Percentiles rank a stretch among this genome's conserved stretches.
Conservation (phyloP, 176 grass and related monocot species). For the Cocos nucifera region DNA sequence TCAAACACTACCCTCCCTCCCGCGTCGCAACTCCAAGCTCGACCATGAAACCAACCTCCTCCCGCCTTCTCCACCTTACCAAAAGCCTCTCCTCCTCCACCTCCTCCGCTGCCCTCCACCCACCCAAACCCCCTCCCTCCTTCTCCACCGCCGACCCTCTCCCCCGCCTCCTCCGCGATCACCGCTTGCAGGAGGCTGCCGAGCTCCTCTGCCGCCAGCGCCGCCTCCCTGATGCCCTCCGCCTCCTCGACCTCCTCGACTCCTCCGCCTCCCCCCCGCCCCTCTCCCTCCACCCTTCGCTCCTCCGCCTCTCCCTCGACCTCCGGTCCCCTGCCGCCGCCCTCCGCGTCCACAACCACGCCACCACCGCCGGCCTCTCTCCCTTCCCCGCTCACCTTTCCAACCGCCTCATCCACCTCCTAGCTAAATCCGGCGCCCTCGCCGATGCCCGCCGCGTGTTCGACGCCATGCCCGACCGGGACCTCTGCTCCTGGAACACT, state of each 20-base stretch:
- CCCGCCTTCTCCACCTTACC: background rate
- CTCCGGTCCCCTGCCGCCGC: background rate
- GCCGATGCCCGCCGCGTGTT: slow-evolving; percentile 46
- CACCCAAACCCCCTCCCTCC: slow-evolving; percentile 19
- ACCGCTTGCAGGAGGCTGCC: slow-evolving; percentile 34
- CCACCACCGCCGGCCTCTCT: no score
- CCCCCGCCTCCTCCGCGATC: slow-evolving; percentile 21
- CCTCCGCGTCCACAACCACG: no score
- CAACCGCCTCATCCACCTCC: slow-evolving; percentile 65
- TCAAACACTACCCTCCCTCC: no score
- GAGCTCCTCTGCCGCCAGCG: slow-evolving; percentile 38
- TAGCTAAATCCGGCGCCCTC: slow-evolving; percentile 32
- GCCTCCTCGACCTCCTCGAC: slow-evolving; percentile 23
- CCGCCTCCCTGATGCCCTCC: slow-evolving; percentile 4
- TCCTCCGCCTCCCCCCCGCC: slow-evolving; percentile 30
- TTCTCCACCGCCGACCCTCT: slow-evolving; percentile 28
- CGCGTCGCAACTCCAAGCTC: no score
- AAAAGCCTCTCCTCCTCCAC: background rate
- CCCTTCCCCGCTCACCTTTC: slow-evolving; percentile 8
- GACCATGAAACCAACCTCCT: no score
- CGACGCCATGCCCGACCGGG: slow-evolving; percentile 31
- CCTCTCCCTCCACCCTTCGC: slow-evolving; percentile 25
- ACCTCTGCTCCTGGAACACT: slow-evolving; percentile 71
- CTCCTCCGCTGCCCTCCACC: no score
- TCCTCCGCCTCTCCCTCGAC: slow-evolving; percentile 28